Conservation (phyloP, 352 stramenopile species). For the Globisporangium perplexum region DNA sequence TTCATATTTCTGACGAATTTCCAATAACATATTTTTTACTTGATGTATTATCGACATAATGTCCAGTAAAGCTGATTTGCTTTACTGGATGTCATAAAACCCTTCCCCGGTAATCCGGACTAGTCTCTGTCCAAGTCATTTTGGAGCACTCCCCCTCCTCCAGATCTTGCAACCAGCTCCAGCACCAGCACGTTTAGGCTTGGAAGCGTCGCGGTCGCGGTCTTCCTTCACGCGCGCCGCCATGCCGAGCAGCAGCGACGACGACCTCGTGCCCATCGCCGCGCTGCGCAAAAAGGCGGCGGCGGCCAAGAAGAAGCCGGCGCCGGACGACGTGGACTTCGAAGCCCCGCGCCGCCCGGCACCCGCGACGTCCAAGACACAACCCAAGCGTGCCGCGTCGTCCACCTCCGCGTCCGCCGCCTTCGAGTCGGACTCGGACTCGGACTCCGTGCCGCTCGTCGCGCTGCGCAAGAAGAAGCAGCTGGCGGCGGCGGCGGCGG, state of each 20-base stretch:
- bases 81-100: no score
- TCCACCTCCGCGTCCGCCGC: no score
- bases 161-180: neutral
- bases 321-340: slow-evolving; percentile 16
- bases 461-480: slow-evolving; percentile 67
- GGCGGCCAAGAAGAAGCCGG: slow-evolving; percentile 14
- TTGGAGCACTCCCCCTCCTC: neutral
- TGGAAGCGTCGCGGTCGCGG: neutral
- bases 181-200: neutral
- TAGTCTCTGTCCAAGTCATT: neutral
- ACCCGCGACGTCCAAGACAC: slow-evolving; percentile 21
- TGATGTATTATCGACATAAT: no score
- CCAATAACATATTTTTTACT: no score
- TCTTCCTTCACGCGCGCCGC: neutral
- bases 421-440: slow-evolving; percentile 46
- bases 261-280: slow-evolving; percentile 70
- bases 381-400: slow-evolving; percentile 20
- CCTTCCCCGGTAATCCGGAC: neutral
- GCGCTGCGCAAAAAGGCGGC: slow-evolving; percentile 50
- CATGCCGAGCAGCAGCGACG: slow-evolving; percentile 67
- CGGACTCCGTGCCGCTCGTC: slow-evolving; percentile 74
- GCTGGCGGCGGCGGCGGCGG: neutral
- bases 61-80: no score
- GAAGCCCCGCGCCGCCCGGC: slow-evolving; percentile 9
- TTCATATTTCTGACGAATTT: no score